These are phyloP conservation scores for Ottelia alismoides DNA, from an alignment of 106 monocot genomes.

Conservation along the genomic window DNA sequence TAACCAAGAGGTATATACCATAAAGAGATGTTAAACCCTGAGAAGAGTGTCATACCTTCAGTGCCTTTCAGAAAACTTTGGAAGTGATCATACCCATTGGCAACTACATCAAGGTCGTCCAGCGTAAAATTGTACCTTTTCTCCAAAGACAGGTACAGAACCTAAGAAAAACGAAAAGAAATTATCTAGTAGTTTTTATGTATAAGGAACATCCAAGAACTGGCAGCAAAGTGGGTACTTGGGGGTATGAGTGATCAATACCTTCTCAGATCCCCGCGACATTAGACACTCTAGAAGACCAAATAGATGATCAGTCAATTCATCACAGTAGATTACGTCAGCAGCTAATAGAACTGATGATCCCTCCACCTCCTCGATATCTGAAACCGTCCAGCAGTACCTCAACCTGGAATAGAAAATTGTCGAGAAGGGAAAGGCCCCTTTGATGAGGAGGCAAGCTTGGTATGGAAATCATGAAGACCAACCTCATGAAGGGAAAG, in stretches of 20 bases:
- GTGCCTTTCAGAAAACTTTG: slow-evolving; percentile 36
- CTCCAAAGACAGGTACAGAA: slow-evolving; percentile 82
- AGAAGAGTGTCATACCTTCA: slow-evolving; percentile 19
- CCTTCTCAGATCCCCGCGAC: slow-evolving; percentile 68
- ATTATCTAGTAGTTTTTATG: too few species aligned
- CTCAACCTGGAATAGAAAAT: slow-evolving; percentile 21
- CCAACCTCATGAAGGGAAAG: too few species aligned
- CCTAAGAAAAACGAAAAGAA: slow-evolving; percentile 24
- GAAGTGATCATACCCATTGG: slow-evolving; percentile 85
- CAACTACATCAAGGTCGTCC: slow-evolving; percentile 77
- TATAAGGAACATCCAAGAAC: too few species aligned
- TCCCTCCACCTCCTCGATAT: slow-evolving; percentile 59
- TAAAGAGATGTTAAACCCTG: background rate
- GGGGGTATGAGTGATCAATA: too few species aligned
- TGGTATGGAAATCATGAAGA: too few species aligned
- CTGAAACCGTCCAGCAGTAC: slow-evolving; percentile 53
- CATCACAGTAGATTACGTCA: slow-evolving; percentile 87
- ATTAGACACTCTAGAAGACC: slow-evolving; percentile 39
- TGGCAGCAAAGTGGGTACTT: too few species aligned
- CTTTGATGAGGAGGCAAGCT: too few species aligned
- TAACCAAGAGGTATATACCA: background rate
- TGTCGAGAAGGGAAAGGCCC: too few species aligned
- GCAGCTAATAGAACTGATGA: slow-evolving; percentile 61
- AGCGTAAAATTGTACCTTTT: slow-evolving; percentile 90
- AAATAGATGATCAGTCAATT: slow-evolving; percentile 72